Evolutionary conservation across 495 filamentous ascomycete species (phyloP), one percentile per base, ranked within the genome.

Genomic region (Aspergillus taichungensis): DNA sequence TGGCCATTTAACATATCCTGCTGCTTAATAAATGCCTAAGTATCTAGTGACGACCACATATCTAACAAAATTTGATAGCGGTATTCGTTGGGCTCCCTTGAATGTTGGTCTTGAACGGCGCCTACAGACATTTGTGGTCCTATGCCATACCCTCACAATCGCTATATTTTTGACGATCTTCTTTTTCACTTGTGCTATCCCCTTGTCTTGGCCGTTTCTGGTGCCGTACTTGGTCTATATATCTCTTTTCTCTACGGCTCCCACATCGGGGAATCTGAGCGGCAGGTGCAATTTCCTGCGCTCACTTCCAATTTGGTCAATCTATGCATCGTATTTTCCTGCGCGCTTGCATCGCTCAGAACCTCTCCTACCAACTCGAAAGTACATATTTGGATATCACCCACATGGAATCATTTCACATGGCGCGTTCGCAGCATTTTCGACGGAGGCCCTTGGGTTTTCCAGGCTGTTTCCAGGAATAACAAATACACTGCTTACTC

Each of bases 351-450:
- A 97, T 63, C 84, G 91, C 45, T 88, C 86, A 32, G 73, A 83
- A 52, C 66, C 45, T 12, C 79, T 98, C 3, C 78, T 85, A 10
- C 74, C 88, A 0, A 86, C 83, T 3, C 76, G 88, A 46, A 97
- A 97, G 66, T 98, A 97, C 67, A 91, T 98, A 52, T 94, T 98
- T 59, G 92, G 94, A 34, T 96, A 97, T 61, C 92, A 96, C 57
- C 91, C 91, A 0, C 91, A 97, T 61, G 92, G 92, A 34, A 96
- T 98, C 63, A 95, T 98, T 55, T 88, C 84, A 10, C 87, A 95
- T 56, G 92, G 92, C 32, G 92, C 94, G 1, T 96, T 92, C 64
- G 87, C 85, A 3, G 84, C 90, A 11, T 96, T 98, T 52, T 86
- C 74, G 28, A 97, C 94, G 6, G 92, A 97, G 52, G 86, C 87